phyloP scores from a whole-genome alignment of 306 rosid genomes.

The Begonia masoniana region DNA sequence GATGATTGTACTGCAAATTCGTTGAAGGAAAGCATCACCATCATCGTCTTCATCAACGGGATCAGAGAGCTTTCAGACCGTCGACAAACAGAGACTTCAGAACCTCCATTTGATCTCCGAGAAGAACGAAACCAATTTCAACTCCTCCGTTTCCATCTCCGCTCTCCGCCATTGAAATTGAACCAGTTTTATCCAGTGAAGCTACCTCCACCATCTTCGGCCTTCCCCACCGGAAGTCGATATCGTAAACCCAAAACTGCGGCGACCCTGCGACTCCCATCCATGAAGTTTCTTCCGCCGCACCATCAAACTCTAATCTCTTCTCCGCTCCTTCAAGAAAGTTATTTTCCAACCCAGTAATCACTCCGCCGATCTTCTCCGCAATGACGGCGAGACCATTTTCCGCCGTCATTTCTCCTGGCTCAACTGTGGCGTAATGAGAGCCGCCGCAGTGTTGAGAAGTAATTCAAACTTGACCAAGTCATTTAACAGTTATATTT shows the following conservation, averaged over 20 bases:
- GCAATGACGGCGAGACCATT: too few species aligned
- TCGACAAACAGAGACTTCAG: constrained; percentile 5
- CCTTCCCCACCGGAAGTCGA: constrained; percentile 42
- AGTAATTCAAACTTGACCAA: too few species aligned
- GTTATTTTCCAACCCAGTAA: too few species aligned
- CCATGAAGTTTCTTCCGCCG: neutral
- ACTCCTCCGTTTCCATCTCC: constrained; percentile 14
- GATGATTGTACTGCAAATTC: too few species aligned
- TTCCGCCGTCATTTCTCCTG: too few species aligned
- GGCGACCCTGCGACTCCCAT: constrained; percentile 37
- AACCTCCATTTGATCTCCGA: constrained; percentile 1
- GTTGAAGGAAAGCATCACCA: too few species aligned
- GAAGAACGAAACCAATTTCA: constrained; percentile 11
- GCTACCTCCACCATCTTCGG: constrained; percentile 28
- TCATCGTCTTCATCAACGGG: neutral
- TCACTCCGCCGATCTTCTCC: too few species aligned
- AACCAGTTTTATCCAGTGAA: neutral
- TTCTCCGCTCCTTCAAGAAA: neutral
- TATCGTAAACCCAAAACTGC: constrained; percentile 21
- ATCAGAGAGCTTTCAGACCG: neutral
- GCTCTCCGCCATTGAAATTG: constrained; percentile 13
- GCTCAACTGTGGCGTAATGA: too few species aligned
- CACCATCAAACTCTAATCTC: constrained; percentile 3
- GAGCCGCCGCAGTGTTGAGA: constrained; percentile 29
- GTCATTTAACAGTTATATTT: too few species aligned